Conservation (phyloP, 2,329 filamentous ascomycete species). For the Sporothrix variecibatus region DNA sequence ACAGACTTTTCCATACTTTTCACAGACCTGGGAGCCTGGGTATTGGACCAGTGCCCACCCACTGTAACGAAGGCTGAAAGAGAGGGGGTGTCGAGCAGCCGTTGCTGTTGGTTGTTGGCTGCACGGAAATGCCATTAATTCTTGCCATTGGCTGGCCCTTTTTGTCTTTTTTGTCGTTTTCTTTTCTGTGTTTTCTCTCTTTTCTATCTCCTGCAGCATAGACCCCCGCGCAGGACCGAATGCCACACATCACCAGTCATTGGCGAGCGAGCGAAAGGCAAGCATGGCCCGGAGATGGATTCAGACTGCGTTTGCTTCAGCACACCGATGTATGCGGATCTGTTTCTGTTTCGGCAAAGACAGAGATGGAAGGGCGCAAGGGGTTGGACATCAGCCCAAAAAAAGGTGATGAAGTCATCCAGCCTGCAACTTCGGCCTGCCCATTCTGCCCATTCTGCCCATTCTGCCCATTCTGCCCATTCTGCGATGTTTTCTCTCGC, state of each 20-base stretch:
- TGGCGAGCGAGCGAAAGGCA: not conserved
- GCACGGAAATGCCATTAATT: not conserved
- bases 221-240: not conserved
- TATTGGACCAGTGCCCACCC: not conserved
- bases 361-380: not conserved
- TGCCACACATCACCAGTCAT: not conserved
- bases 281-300: not conserved
- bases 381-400: not conserved
- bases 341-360: not conserved
- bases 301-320: not conserved
- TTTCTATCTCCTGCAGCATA: not conserved
- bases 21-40: not conserved
- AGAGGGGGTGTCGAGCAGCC: not conserved
- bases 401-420: not conserved
- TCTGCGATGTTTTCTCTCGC: not conserved
- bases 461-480: not conserved
- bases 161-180: not conserved
- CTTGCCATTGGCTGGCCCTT: not conserved
- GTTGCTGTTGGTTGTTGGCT: constrained; percentile 6
- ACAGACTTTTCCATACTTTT: not conserved
- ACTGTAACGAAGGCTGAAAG: not conserved
- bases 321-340: constrained; percentile 6
- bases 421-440: not conserved
- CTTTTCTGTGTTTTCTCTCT: not conserved
- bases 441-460: not conserved